Percentiles rank a stretch among this genome's conserved stretches.
Evolutionary conservation across 1,284 basidiomycete genomes (phyloP).

Genomic region (Leucoagaricus sp.): DNA sequence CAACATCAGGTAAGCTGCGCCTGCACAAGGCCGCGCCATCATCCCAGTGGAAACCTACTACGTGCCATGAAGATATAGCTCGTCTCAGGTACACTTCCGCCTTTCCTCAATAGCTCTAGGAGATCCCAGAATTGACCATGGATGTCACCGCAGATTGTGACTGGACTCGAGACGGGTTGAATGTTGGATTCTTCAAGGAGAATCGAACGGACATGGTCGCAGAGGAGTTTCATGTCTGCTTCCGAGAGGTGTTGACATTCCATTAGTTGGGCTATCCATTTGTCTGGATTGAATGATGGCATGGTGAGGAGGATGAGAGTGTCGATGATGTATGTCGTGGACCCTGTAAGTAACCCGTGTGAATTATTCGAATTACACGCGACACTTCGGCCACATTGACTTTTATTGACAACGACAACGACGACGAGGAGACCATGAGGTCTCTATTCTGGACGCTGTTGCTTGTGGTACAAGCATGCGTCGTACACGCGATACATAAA

Average conservation of each 20-base stretch:
- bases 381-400: neutral
- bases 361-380: conserved; percentile 12
- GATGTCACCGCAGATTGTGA: conserved; percentile 75
- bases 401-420: neutral
- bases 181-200: conserved; percentile 96
- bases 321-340: neutral
- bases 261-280: conserved; percentile 80
- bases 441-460: conserved; percentile 22
- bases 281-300: conserved; percentile 51
- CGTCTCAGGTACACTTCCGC: conserved; percentile 86
- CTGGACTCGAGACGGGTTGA: conserved; percentile 88
- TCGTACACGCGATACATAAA: conserved; percentile 53
- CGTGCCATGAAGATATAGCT: conserved; percentile 98
- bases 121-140: conserved; percentile 98
- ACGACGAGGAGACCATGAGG: conserved; percentile 21
- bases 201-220: conserved; percentile 81
- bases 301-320: neutral
- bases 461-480: conserved; percentile 20
- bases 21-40: conserved; percentile 19
- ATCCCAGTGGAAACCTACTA: conserved; percentile 41
- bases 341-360: conserved; percentile 14
- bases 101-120: conserved; percentile 86
- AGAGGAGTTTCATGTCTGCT: conserved; percentile 88
- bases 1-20: conserved; percentile 23
- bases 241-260: conserved; percentile 89